Percentiles rank a stretch among this genome's conserved stretches.
phyloP scores from a whole-genome alignment of 768 basidiomycete species.

The Macrolepiota dolichaula region DNA sequence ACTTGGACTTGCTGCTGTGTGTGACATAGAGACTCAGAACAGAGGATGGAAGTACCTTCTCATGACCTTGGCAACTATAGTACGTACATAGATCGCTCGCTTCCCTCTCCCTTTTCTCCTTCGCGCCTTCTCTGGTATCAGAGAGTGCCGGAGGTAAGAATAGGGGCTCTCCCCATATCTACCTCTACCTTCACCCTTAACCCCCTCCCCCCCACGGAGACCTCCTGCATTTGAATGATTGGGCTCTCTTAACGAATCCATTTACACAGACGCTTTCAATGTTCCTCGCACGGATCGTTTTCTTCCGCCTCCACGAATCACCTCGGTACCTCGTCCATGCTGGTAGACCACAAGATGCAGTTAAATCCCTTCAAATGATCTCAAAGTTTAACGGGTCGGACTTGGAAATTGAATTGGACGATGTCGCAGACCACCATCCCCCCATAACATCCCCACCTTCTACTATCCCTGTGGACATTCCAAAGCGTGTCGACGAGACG shows the following conservation, averaged over 20 bases:
- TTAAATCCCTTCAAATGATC: constrained; percentile 80
- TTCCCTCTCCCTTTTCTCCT: not conserved
- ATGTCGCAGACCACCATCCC: constrained; percentile 54
- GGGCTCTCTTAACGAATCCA: not conserved
- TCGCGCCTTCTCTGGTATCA: not conserved
- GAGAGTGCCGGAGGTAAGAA: not conserved
- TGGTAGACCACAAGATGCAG: constrained; percentile 79
- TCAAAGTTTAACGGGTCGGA: constrained; percentile 82
- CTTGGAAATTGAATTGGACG: constrained; percentile 61
- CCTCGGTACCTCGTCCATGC: constrained; percentile 91
- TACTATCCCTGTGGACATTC: constrained; percentile 11
- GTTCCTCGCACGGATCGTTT: constrained; percentile 82
- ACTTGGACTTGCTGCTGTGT: constrained; percentile 33
- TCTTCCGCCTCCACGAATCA: constrained; percentile 93
- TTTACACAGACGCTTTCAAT: constrained; percentile 72
- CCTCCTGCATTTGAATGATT: not conserved
- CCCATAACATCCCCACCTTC: constrained; percentile 11
- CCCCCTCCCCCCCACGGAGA: not conserved
- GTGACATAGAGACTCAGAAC: constrained; percentile 69
- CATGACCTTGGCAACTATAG: constrained; percentile 71
- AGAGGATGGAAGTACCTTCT: constrained; percentile 90
- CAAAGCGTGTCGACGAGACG: constrained; percentile 21
- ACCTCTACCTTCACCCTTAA: not conserved
- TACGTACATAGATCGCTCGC: constrained; percentile 39
- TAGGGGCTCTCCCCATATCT: not conserved